These are phyloP conservation scores for Chenopodium berlandieri DNA, from an alignment of 148 eudicot species.

Conservation along the genomic window DNA sequence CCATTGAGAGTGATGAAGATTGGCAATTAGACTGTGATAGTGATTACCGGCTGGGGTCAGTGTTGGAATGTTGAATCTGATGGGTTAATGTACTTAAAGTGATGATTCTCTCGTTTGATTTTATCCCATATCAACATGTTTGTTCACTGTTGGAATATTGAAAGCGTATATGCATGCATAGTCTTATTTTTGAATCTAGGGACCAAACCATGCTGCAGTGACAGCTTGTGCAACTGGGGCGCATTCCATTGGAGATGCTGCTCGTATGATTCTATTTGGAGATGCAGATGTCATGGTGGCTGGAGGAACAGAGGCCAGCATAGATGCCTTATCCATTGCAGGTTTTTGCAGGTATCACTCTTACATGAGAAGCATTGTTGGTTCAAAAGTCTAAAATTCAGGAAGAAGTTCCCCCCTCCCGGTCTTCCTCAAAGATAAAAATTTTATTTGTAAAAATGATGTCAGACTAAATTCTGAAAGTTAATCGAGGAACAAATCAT, in stretches of 20 bases:
- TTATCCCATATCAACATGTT: background rate
- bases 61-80: background rate
- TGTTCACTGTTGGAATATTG: background rate
- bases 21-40: background rate
- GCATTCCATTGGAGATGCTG: slow-evolving; percentile 96
- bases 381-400: background rate
- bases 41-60: background rate
- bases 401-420: background rate
- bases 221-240: slow-evolving; percentile 99
- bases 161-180: slow-evolving; percentile 34
- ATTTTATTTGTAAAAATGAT: background rate
- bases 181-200: slow-evolving; percentile 74
- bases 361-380: background rate
- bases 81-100: background rate
- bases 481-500: background rate
- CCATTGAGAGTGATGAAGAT: background rate
- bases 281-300: slow-evolving; percentile 99
- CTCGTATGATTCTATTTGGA: slow-evolving; percentile 92
- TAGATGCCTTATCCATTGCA: slow-evolving; percentile 93
- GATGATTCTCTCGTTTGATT: background rate
- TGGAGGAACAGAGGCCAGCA: slow-evolving; percentile 96
- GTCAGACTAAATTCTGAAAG: background rate
- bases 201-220: slow-evolving; percentile 99
- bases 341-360: slow-evolving; percentile 81
- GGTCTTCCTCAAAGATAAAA: no score